Percentiles rank a stretch among this genome's conserved stretches.
Conservation (phyloP, 2,329 filamentous ascomycete genomes). For the Aureobasidium musti region DNA sequence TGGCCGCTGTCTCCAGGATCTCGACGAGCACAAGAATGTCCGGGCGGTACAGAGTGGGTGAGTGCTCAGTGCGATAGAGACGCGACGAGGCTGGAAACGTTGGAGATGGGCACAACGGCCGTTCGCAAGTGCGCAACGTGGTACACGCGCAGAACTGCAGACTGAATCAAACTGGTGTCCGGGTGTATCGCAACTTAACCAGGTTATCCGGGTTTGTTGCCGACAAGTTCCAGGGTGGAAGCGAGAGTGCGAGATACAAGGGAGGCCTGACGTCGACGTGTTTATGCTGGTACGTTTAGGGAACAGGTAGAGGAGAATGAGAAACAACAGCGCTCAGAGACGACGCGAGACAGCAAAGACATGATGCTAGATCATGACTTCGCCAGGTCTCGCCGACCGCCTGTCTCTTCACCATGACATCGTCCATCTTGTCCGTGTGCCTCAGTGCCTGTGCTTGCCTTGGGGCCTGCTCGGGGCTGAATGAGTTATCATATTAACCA, state of each 20-base stretch:
- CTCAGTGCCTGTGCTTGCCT: slow-evolving; percentile 2
- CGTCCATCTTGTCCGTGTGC: not conserved
- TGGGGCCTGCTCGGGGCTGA: slow-evolving; percentile 16
- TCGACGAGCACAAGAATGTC: slow-evolving; percentile 1
- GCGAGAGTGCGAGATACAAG: slow-evolving; percentile 10
- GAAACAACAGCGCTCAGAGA: not conserved
- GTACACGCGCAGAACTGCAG: slow-evolving; percentile 5
- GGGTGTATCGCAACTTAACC: not conserved
- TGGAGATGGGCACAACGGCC: slow-evolving; percentile 17
- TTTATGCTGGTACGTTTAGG: not conserved
- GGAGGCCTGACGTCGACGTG: not conserved
- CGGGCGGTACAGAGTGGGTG: not conserved
- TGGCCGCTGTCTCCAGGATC: slow-evolving; percentile 11
- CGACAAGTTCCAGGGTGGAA: not conserved
- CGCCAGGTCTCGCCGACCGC: slow-evolving; percentile 1
- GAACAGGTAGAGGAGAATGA: not conserved
- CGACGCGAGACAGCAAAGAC: slow-evolving; percentile 2
- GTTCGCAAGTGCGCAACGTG: slow-evolving; percentile 11
- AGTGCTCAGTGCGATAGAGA: not conserved
- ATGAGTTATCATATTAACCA: slow-evolving; percentile 7
- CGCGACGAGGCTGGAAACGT: slow-evolving; percentile 24
- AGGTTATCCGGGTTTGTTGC: slow-evolving; percentile 1
- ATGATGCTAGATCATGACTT: slow-evolving; percentile 2
- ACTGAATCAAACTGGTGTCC: not conserved
- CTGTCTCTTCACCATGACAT: slow-evolving; percentile 6